A percentile compares a stretch with the other conserved stretches of the same genome.
phyloP scores from a whole-genome alignment of 495 filamentous ascomycete species.

The Echria macrotheca region DNA sequence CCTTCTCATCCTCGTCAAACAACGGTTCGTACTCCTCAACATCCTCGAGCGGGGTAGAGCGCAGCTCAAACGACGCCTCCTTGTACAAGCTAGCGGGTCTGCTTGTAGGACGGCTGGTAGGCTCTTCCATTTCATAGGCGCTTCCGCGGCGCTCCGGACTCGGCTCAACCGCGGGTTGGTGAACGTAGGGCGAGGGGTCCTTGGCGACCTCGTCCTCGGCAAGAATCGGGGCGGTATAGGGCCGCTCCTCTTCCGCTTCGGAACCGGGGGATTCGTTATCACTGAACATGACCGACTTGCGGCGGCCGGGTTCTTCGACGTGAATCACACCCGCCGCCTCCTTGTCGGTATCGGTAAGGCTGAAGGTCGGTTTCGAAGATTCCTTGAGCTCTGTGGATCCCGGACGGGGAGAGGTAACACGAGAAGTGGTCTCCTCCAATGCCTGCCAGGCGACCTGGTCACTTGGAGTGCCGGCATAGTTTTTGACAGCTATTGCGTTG shows the following conservation, averaged over 20 bases:
- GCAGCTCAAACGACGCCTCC: conserved; percentile 38
- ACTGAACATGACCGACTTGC: conserved; percentile 57
- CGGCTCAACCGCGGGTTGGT: conserved; percentile 66
- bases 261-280: conserved; percentile 37
- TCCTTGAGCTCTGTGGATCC: conserved; percentile 38
- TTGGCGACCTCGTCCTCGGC: conserved; percentile 89
- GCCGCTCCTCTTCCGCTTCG: conserved; percentile 41
- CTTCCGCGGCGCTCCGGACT: conserved; percentile 55
- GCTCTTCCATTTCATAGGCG: conserved; percentile 45
- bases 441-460: conserved; percentile 79
- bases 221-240: conserved; percentile 69
- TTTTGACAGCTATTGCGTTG: conserved; percentile 38
- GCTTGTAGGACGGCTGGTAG: conserved; percentile 67
- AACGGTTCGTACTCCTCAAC: conserved; percentile 93
- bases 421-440: conserved; percentile 68
- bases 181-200: conserved; percentile 50
- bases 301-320: conserved; percentile 64
- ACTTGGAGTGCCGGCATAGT: conserved; percentile 59
- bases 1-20: conserved; percentile 73
- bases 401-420: conserved; percentile 59
- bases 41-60: conserved; percentile 73
- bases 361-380: conserved; percentile 17
- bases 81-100: conserved; percentile 56
- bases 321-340: conserved; percentile 51
- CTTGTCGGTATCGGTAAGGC: conserved; percentile 18